Percentiles rank a stretch among this genome's conserved stretches.
Conservation (phyloP, 2,329 filamentous ascomycete species). For the Cladosporium velox region DNA sequence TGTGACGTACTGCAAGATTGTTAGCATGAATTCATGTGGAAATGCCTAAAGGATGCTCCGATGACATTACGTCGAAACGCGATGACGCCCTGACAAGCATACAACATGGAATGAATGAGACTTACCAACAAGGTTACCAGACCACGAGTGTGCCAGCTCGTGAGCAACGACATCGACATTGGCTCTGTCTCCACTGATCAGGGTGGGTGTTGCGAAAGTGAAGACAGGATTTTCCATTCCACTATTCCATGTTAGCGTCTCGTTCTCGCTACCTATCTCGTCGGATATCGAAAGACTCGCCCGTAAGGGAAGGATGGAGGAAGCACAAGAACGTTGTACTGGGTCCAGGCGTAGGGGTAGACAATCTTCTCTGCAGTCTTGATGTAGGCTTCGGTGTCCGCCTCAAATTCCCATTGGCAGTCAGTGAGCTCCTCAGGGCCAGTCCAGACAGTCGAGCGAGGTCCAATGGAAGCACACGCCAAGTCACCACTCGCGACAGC, state of each 20-base stretch:
- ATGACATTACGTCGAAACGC: background rate
- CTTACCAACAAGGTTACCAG: constrained; percentile 70
- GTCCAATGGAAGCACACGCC: constrained; percentile 80
- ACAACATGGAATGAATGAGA: background rate
- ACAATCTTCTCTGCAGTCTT: constrained; percentile 77
- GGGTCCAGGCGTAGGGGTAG: constrained; percentile 89
- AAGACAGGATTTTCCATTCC: constrained; percentile 72
- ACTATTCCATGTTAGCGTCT: background rate
- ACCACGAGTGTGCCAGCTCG: constrained; percentile 77
- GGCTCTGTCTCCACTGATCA: constrained; percentile 79
- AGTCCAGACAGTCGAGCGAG: constrained; percentile 79
- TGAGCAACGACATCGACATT: constrained; percentile 97
- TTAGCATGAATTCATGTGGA: background rate
- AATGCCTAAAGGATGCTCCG: background rate
- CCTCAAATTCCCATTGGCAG: constrained; percentile 89
- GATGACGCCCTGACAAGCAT: background rate
- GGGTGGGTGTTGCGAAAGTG: constrained; percentile 92
- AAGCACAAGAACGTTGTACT: constrained; percentile 90
- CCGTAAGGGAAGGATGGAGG: constrained; percentile 87
- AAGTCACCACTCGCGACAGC: constrained; percentile 87
- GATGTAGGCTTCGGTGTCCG: constrained; percentile 89
- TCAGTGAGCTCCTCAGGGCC: constrained; percentile 82
- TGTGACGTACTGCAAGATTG: background rate
- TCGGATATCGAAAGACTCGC: constrained; percentile 52
- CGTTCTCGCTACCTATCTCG: constrained; percentile 53